Percentiles rank a stretch among this genome's conserved stretches.
Conservation (phyloP, 139 green algal genomes). For the Chlorella sorokiniana region DNA sequence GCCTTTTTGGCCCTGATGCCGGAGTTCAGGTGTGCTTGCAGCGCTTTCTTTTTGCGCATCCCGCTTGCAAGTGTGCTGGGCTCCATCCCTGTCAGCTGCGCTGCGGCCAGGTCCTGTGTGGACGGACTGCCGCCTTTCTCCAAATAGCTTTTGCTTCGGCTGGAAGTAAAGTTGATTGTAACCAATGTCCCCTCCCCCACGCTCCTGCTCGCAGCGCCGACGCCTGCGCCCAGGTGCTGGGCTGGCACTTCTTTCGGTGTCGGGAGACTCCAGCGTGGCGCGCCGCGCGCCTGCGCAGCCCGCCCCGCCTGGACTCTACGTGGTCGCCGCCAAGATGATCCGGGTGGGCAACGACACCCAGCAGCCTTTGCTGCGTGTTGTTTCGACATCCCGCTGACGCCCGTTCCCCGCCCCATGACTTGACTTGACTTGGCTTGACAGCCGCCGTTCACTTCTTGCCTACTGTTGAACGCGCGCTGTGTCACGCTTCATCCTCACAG, state of each 20-base stretch:
- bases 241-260: constrained; percentile 43
- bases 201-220: constrained; percentile 16
- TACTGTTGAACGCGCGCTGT: too few relatives aligned
- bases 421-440: too few relatives aligned
- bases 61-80: neutral
- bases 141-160: too few relatives aligned
- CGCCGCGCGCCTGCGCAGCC: neutral
- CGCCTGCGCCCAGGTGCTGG: constrained; percentile 43
- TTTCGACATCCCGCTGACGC: neutral
- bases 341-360: neutral
- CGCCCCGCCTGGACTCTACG: neutral
- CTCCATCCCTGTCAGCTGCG: too few relatives aligned
- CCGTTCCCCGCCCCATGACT: too few relatives aligned
- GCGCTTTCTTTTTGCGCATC: neutral
- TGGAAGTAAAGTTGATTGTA: too few relatives aligned
- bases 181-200: too few relatives aligned
- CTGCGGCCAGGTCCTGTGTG: too few relatives aligned
- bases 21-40: constrained; percentile 32
- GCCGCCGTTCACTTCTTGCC: too few relatives aligned
- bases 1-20: constrained; percentile 49
- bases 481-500: too few relatives aligned
- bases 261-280: neutral
- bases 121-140: too few relatives aligned
- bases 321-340: constrained; percentile 21
- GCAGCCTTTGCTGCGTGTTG: neutral